These are phyloP conservation scores for Colletotrichum trifolii DNA, from an alignment of 2,329 filamentous ascomycete species.

Conservation along the genomic window DNA sequence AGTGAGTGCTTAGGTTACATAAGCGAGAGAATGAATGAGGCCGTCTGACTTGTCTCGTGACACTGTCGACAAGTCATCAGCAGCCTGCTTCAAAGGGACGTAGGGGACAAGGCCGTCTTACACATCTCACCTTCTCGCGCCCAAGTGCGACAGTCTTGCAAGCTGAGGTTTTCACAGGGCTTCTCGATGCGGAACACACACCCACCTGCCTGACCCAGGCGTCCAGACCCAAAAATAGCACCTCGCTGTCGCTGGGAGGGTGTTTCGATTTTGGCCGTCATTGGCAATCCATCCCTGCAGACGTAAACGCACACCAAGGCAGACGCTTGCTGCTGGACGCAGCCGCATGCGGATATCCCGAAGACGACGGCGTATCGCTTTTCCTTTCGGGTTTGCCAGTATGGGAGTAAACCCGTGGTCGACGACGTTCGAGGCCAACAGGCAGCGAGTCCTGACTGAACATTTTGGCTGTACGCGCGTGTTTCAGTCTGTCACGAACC, in stretches of 20 bases:
- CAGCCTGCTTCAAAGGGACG: background rate
- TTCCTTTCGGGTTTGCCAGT: too few relatives aligned
- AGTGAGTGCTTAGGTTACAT: background rate
- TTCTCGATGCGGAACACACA: constrained; percentile 2
- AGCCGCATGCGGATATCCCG: constrained; percentile 18
- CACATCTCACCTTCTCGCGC: background rate
- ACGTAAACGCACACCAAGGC: constrained; percentile 6
- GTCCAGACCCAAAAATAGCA: constrained; percentile 29
- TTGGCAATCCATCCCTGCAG: constrained; percentile 4
- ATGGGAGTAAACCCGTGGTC: too few relatives aligned
- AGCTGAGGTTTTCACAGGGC: too few relatives aligned
- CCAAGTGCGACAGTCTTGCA: too few relatives aligned
- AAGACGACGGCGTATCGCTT: constrained; percentile 16
- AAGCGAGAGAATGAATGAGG: constrained; percentile 18
- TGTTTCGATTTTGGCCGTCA: constrained; percentile 21
- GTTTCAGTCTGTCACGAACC: too few relatives aligned
- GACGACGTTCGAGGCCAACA: too few relatives aligned
- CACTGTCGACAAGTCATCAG: constrained; percentile 8
- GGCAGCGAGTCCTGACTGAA: too few relatives aligned
- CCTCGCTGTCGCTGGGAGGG: constrained; percentile 16
- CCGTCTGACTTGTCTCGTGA: constrained; percentile 24
- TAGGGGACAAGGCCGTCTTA: constrained; percentile 11
- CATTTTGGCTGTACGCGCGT: too few relatives aligned
- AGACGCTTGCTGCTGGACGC: background rate
- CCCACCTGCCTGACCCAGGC: constrained; percentile 2